A percentile compares a stretch with the other conserved stretches of the same genome.
Conservation (phyloP, 2,329 filamentous ascomycete genomes). For the Apiospora arundinis region DNA sequence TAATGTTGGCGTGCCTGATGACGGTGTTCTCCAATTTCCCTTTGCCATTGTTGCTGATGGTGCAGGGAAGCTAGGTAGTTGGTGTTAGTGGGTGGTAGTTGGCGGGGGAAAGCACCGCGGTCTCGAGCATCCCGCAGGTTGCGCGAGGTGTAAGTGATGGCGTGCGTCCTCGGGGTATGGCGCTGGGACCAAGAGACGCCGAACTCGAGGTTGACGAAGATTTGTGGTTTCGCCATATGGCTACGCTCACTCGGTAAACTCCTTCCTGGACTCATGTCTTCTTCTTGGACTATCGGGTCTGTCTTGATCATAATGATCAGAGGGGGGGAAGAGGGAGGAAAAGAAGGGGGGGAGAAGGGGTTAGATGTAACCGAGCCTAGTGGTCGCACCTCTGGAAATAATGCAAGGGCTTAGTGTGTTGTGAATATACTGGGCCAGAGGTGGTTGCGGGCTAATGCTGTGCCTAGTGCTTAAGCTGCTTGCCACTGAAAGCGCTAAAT, state of each 20-base stretch:
- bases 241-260: conserved; percentile 9
- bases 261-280: conserved; percentile 13
- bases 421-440: background rate
- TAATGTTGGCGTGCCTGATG: conserved; percentile 25
- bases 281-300: background rate
- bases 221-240: conserved; percentile 41
- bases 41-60: conserved; percentile 35
- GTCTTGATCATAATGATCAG: conserved; percentile 20
- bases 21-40: conserved; percentile 28
- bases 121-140: conserved; percentile 48
- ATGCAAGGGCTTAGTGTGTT: background rate
- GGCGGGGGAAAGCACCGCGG: conserved; percentile 50
- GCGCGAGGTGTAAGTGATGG: conserved; percentile 55
- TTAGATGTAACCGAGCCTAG: conserved; percentile 15
- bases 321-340: background rate
- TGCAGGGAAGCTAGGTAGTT: conserved; percentile 48
- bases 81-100: conserved; percentile 51
- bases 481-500: background rate
- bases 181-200: conserved; percentile 57
- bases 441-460: conserved; percentile 17
- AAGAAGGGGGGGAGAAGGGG: conserved; percentile 12
- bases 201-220: conserved; percentile 60
- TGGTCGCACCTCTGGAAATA: conserved; percentile 18
- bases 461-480: conserved; percentile 23
- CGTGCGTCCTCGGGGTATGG: conserved; percentile 50